phyloP scores from a whole-genome alignment of 2,329 filamentous ascomycete genomes.

The Dichotomopilus funicola region DNA sequence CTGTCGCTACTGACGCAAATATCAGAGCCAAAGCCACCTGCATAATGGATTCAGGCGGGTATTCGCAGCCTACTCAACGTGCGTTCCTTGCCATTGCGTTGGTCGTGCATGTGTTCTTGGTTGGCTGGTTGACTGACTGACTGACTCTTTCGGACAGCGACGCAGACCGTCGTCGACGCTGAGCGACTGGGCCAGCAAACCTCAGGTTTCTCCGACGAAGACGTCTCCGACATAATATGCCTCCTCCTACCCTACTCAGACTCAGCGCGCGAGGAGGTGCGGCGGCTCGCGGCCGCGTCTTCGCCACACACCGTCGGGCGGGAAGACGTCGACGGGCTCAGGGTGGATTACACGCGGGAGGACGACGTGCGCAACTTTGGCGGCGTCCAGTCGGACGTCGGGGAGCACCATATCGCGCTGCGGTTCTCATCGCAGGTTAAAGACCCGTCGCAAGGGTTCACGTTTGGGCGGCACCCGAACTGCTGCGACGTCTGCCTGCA shows the following conservation, averaged over 20 bases:
- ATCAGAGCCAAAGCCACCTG: background rate
- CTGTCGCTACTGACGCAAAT: background rate
- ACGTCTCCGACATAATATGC: conserved; percentile 83
- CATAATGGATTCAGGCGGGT: conserved; percentile 24
- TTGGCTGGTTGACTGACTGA: background rate
- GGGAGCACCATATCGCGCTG: conserved; percentile 66
- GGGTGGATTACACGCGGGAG: conserved; percentile 45
- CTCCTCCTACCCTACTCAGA: conserved; percentile 75
- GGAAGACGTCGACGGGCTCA: conserved; percentile 43
- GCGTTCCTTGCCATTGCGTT: conserved; percentile 3
- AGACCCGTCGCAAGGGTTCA: conserved; percentile 65
- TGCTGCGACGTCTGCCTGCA: conserved; percentile 67
- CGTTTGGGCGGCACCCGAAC: conserved; percentile 70
- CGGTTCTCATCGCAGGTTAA: conserved; percentile 69
- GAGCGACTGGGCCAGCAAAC: conserved; percentile 72
- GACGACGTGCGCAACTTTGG: conserved; percentile 45
- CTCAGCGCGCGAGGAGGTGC: conserved; percentile 65
- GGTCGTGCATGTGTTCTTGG: background rate
- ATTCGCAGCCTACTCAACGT: conserved; percentile 24
- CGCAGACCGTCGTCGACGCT: conserved; percentile 75
- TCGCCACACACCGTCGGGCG: conserved; percentile 45
- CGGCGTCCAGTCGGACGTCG: conserved; percentile 45
- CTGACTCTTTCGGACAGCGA: conserved; percentile 42
- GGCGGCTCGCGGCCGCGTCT: conserved; percentile 40
- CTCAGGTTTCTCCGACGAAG: conserved; percentile 74